A percentile compares a stretch with the other conserved stretches of the same genome.
phyloP scores from a whole-genome alignment of 345 rosid genomes.

The Pistacia atlantica region DNA sequence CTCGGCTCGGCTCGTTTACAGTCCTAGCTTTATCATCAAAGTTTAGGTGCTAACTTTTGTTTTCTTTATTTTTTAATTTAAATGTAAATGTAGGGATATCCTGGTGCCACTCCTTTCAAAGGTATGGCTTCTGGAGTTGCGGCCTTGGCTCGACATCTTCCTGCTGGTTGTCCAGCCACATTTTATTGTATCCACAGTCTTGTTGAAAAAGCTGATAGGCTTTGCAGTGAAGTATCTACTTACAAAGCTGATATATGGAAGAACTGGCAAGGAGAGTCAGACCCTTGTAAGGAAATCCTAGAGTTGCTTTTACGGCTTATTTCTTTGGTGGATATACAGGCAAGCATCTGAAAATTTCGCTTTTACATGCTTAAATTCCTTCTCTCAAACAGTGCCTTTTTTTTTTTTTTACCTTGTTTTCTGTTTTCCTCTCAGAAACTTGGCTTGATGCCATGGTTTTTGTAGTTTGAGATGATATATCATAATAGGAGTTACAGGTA shows the following conservation, averaged over 20 bases:
- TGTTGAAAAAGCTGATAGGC: constrained; percentile 61
- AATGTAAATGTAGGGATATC: constrained; percentile 61
- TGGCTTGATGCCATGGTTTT: not conserved
- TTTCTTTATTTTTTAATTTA: constrained; percentile 14
- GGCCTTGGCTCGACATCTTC: constrained; percentile 81
- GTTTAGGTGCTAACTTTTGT: constrained; percentile 6
- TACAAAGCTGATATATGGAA: constrained; percentile 47
- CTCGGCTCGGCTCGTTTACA: too few relatives aligned
- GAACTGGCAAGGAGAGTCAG: constrained; percentile 63
- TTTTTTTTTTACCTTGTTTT: not conserved
- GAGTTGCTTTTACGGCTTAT: constrained; percentile 82
- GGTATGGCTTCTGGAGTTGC: constrained; percentile 95
- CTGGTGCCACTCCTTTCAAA: constrained; percentile 83
- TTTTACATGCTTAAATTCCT: not conserved
- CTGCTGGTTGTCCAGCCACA: constrained; percentile 90
- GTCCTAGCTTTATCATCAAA: constrained; percentile 14
- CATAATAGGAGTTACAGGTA: not conserved
- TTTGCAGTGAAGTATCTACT: constrained; percentile 33
- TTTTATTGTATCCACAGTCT: constrained; percentile 76
- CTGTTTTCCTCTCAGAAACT: constrained; percentile 13
- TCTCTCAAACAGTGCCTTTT: not conserved
- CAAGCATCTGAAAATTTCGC: constrained; percentile 27
- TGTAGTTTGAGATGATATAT: not conserved
- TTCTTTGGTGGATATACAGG: constrained; percentile 87
- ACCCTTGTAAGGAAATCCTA: constrained; percentile 58